Percentiles rank a stretch among this genome's conserved stretches.
These are phyloP conservation scores for Cyclospora cayetanensis DNA, from an alignment of 169 alveolate species.

Conservation along the genomic window DNA sequence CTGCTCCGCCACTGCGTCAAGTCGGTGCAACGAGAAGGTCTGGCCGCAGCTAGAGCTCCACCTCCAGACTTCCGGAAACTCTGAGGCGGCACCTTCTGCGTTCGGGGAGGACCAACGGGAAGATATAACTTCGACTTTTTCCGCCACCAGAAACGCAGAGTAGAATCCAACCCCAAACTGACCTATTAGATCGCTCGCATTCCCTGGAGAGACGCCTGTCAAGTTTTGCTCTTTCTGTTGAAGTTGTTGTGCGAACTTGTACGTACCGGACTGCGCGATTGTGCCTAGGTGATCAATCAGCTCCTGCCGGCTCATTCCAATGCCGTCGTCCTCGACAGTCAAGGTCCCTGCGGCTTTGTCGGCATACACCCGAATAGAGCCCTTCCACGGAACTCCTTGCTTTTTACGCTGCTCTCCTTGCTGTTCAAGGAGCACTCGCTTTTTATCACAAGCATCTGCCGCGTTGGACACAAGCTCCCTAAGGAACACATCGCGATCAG, in stretches of 20 bases:
- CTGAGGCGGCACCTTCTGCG: conserved; percentile 94
- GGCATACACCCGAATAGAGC: conserved; percentile 48
- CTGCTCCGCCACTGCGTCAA: conserved; percentile 26
- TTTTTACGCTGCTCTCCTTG: background rate
- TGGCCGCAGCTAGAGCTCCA: conserved; percentile 98
- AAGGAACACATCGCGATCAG: conserved; percentile 97
- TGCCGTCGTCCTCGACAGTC: conserved; percentile 96
- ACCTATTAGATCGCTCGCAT: conserved; percentile 93
- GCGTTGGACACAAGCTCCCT: conserved; percentile 99
- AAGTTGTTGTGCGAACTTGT: conserved; percentile 98
- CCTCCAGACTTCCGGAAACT: conserved; percentile 78
- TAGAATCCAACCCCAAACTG: conserved; percentile 99
- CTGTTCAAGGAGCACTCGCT: conserved; percentile 83
- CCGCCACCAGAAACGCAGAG: conserved; percentile 98
- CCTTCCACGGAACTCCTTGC: background rate
- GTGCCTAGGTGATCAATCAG: conserved; percentile 98
- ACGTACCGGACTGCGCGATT: conserved; percentile 99
- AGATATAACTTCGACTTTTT: conserved; percentile 96
- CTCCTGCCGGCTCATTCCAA: conserved; percentile 99
- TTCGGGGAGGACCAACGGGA: conserved; percentile 89
- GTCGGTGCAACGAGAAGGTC: conserved; percentile 83
- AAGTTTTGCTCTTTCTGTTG: conserved; percentile 77
- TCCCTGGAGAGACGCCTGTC: background rate
- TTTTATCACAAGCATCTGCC: conserved; percentile 99
- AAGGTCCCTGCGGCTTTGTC: conserved; percentile 93